Base-by-base conservation (phyloP, 1,284 basidiomycete species). In the Marasmius tenuissimus region DNA sequence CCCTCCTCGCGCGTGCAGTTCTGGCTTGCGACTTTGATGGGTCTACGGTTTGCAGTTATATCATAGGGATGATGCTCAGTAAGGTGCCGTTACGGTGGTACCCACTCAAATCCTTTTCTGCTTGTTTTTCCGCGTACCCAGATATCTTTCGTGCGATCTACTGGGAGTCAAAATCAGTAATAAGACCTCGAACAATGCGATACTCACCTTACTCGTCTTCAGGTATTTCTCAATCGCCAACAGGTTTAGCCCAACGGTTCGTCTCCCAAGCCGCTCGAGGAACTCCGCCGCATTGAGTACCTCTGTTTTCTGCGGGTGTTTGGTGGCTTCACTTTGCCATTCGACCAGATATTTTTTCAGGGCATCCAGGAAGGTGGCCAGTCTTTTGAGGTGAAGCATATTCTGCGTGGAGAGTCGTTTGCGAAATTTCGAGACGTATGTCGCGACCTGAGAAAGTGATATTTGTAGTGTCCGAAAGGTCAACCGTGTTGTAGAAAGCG, bases 171-270 rank as follows among this genome's bases (percentile, higher is more conserved):
- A 49, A 16, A 45, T 22, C 61, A 11, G 61, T 54, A 56, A n/a
- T 33, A 53, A 9, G 51, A 37, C 1, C 45, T 27, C 61, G 22
- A 49, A 70, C 69, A 70, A 27, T 40, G 22, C n/a, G 47, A n/a
- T 16, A 51, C 4, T 39, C 39, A 96, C 91, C 81, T 96, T 97
- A 70, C 93, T 96, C 61, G 83, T 85, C 71, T 87, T 90, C 55
- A 98, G 77, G 76, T 98, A 99, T 12, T 77, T 76, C 67, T 93
- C 91, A 35, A 98, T 83, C 70, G 94, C 93, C 56, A 95, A 76
- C 51, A 96, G 74, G 70, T 98, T 98, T 62, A 90, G 88, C 40
- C 82, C 85, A 68, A 79, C 83, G n/a, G 83, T 85, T 69, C 83
- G 89, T 63, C 80, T 80, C 0, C 91, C 93, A 8, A 96, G 75